Percentiles rank a stretch among this genome's conserved stretches.
These are phyloP conservation scores for Phytopythium litorale DNA, from an alignment of 352 stramenopile species.

Conservation along the genomic window DNA sequence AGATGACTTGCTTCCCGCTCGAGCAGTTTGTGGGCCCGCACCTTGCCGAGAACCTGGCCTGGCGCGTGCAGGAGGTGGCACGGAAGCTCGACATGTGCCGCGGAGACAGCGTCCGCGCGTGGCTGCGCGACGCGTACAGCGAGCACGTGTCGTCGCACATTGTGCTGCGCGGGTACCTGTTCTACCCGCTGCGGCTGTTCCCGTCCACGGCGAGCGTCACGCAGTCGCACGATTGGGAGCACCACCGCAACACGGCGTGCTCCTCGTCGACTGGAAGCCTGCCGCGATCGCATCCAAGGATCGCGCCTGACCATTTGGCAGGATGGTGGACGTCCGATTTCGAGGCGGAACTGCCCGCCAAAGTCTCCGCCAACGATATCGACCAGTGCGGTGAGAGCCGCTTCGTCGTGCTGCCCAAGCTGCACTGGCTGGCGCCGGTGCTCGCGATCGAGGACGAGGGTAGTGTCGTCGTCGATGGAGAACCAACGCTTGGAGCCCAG, in stretches of 20 bases:
- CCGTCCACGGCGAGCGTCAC: slow-evolving; percentile 39
- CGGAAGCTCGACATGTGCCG: slow-evolving; percentile 61
- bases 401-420: slow-evolving; percentile 65
- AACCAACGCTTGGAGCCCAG: slow-evolving; percentile 27
- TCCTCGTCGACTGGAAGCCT: slow-evolving; percentile 1
- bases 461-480: slow-evolving; percentile 25
- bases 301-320: slow-evolving; percentile 43
- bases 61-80: slow-evolving; percentile 60
- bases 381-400: slow-evolving; percentile 26
- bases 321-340: slow-evolving; percentile 67
- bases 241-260: slow-evolving; percentile 27
- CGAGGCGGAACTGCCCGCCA: slow-evolving; percentile 31
- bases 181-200: slow-evolving; percentile 54
- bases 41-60: slow-evolving; percentile 69
- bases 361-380: slow-evolving; percentile 30
- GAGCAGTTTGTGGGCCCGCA: slow-evolving; percentile 73
- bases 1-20: slow-evolving; percentile 22
- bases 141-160: slow-evolving; percentile 51
- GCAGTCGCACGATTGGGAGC: slow-evolving; percentile 38
- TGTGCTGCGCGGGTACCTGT: slow-evolving; percentile 58
- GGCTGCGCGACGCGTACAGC: slow-evolving; percentile 50
- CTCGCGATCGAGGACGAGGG: slow-evolving; percentile 28
- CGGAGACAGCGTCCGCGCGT: slow-evolving; percentile 46
- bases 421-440: slow-evolving; percentile 60
- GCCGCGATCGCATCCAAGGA: slow-evolving; percentile 19